Conservation (phyloP, 1,139 yeast species). For the Pichia sp. region DNA sequence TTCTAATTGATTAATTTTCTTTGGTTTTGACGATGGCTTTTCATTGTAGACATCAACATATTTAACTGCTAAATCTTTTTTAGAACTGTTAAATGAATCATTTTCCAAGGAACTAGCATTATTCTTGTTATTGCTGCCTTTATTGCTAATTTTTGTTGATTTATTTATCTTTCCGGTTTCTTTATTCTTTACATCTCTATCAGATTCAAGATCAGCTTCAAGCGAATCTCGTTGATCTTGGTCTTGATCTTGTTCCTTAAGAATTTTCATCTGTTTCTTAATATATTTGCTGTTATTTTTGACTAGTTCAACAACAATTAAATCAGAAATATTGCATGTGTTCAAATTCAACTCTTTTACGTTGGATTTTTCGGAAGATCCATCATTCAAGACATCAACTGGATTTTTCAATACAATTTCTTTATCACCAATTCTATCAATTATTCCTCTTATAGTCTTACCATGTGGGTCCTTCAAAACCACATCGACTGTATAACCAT, state of each 20-base stretch:
- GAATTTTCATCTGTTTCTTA: constrained; percentile 9
- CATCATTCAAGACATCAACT: constrained; percentile 1
- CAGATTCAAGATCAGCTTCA: constrained; percentile 16
- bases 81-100: not conserved
- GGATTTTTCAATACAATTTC: constrained; percentile 32
- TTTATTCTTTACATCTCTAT: constrained; percentile 14
- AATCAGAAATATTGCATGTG: constrained; percentile 39
- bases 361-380: constrained; percentile 8
- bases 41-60: constrained; percentile 9
- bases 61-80: constrained; percentile 8
- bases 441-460: constrained; percentile 39
- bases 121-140: constrained; percentile 1
- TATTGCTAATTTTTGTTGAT: too few relatives aligned
- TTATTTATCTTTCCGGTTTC: too few relatives aligned
- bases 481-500: constrained; percentile 50
- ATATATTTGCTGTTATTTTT: constrained; percentile 27
- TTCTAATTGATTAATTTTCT: constrained; percentile 42
- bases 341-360: constrained; percentile 26
- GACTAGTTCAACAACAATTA: constrained; percentile 46
- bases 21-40: constrained; percentile 2
- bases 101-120: not conserved
- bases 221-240: not conserved
- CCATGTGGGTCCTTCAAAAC: constrained; percentile 40
- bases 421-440: constrained; percentile 39
- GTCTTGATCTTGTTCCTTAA: constrained; percentile 4